Conservation (phyloP, 495 filamentous ascomycete genomes). For the Neurospora sp. region DNA sequence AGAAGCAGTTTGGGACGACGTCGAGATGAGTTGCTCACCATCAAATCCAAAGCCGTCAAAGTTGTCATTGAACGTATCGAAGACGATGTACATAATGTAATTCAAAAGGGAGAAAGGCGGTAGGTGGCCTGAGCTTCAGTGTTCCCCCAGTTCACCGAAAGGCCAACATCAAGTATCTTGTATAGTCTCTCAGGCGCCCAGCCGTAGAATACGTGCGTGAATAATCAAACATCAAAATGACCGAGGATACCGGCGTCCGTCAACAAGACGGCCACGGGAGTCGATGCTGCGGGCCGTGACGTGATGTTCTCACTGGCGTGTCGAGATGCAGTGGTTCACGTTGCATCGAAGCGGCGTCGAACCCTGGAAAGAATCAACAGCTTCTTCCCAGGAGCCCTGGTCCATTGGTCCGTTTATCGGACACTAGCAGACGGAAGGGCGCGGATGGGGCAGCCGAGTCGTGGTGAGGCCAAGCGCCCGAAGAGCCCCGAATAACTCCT, state of each 20-base stretch:
- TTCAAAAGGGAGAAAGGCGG: neutral
- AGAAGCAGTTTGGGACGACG: neutral
- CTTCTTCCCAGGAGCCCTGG: neutral
- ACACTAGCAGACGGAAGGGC: neutral
- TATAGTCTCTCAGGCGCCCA: neutral
- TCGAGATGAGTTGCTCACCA: neutral
- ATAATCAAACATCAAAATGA: neutral
- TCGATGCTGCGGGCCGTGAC: neutral
- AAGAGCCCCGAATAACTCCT: neutral
- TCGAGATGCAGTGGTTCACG: neutral
- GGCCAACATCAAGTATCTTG: neutral
- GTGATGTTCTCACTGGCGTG: neutral
- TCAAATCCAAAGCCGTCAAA: neutral
- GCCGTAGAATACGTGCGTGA: neutral
- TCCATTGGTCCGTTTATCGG: neutral
- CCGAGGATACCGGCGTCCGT: neutral
- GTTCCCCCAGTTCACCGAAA: neutral
- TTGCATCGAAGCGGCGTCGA: neutral
- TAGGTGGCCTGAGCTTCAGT: neutral
- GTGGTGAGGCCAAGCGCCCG: neutral
- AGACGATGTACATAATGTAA: neutral
- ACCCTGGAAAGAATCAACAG: neutral
- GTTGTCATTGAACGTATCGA: neutral
- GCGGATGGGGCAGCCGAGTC: neutral
- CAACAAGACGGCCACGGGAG: neutral